Percentiles rank a stretch among this genome's conserved stretches.
phyloP scores from a whole-genome alignment of 2,329 filamentous ascomycete genomes.

The Ophiocordyceps camponoti-saundersi region DNA sequence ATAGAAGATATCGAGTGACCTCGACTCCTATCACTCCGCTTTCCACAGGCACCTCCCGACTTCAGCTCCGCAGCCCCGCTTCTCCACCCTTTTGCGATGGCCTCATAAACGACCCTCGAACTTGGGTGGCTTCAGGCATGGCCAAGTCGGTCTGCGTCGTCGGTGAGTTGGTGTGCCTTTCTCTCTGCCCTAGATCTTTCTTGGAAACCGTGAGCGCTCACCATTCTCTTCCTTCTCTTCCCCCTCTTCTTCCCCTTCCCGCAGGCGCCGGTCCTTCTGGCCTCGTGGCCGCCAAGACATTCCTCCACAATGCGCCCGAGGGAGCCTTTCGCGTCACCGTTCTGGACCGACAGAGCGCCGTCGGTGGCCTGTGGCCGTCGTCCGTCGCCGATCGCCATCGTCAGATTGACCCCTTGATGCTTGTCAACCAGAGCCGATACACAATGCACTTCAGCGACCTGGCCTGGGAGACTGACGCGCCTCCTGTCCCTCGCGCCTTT shows the following conservation, averaged over 20 bases:
- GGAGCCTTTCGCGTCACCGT: slow-evolving; percentile 49
- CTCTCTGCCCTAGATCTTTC: background rate
- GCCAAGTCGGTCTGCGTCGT: slow-evolving; percentile 23
- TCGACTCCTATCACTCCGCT: background rate
- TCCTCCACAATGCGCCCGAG: slow-evolving; percentile 40
- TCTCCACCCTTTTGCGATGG: background rate
- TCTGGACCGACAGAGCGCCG: slow-evolving; percentile 45
- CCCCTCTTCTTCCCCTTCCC: background rate
- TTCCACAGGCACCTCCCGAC: background rate
- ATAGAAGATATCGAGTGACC: background rate
- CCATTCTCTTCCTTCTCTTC: background rate
- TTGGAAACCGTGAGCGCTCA: too few relatives aligned
- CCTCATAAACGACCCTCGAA: background rate
- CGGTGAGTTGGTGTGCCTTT: slow-evolving; percentile 11
- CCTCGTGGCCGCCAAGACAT: slow-evolving; percentile 54
- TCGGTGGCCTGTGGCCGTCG: slow-evolving; percentile 67
- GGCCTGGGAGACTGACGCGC: slow-evolving; percentile 44
- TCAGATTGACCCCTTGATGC: slow-evolving; percentile 48
- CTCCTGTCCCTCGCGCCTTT: slow-evolving; percentile 60
- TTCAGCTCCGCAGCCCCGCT: background rate
- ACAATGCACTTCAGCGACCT: slow-evolving; percentile 59
- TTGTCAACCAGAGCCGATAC: slow-evolving; percentile 60
- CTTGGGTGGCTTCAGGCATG: slow-evolving; percentile 10
- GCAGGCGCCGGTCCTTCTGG: slow-evolving; percentile 53
- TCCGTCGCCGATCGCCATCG: slow-evolving; percentile 28